These are phyloP conservation scores for Irpex lacteus DNA, from an alignment of 1,284 basidiomycete species.

Conservation along the genomic window DNA sequence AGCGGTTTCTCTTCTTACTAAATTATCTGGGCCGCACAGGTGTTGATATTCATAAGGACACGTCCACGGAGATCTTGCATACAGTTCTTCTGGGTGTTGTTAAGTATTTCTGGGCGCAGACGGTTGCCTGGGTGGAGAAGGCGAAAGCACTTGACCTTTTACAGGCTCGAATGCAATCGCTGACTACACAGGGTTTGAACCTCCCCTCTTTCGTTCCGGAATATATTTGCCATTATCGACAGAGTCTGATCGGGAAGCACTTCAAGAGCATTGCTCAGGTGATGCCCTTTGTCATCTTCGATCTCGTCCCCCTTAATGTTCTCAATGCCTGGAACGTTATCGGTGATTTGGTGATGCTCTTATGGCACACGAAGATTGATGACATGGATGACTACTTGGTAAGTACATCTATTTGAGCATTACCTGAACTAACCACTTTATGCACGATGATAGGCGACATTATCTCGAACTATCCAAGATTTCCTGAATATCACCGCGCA, in stretches of 20 bases:
- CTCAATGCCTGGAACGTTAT: conserved; percentile 23
- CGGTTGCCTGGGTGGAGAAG: conserved; percentile 21
- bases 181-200: conserved; percentile 13
- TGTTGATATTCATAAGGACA: conserved; percentile 26
- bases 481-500: conserved; percentile 10
- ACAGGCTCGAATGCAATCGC: conserved; percentile 17
- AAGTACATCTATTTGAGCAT: conserved; percentile 1
- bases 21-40: conserved; percentile 11
- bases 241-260: conserved; percentile 30
- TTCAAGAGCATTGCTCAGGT: conserved; percentile 30
- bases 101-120: conserved; percentile 35
- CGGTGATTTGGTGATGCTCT: conserved; percentile 22
- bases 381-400: conserved; percentile 23
- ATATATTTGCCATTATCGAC: conserved; percentile 27
- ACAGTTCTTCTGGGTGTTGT: conserved; percentile 31
- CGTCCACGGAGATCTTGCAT: conserved; percentile 31
- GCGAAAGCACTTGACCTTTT: conserved; percentile 16
- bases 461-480: conserved; percentile 16
- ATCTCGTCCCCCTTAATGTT: conserved; percentile 20
- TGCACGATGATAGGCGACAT: neutral
- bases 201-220: conserved; percentile 17
- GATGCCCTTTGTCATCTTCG: conserved; percentile 25
- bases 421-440: neutral
- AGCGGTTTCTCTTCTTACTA: neutral
- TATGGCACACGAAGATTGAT: conserved; percentile 28